phyloP scores from a whole-genome alignment of 306 rosid genomes.

The Lathyrus tuberosus region DNA sequence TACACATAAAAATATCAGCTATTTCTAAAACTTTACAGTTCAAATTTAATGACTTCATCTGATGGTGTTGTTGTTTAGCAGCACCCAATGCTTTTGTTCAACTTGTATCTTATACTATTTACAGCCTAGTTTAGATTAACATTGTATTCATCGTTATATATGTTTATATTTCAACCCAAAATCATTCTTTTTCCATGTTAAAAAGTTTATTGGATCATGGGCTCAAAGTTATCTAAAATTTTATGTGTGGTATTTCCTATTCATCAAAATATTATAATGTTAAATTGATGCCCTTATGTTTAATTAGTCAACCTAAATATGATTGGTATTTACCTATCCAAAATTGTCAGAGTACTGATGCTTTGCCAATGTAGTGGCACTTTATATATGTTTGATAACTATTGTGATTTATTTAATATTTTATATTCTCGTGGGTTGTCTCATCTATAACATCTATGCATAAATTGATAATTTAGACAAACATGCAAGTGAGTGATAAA shows the following conservation, averaged over 20 bases:
- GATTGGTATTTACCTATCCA: too few relatives aligned
- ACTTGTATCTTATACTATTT: conserved; percentile 2
- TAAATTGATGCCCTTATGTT: conserved; percentile 15
- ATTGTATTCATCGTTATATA: background rate
- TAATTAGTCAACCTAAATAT: conserved; percentile 11
- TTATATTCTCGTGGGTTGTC: too few relatives aligned
- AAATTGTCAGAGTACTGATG: too few relatives aligned
- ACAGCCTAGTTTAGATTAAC: background rate
- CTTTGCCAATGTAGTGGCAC: too few relatives aligned
- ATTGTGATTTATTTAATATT: too few relatives aligned
- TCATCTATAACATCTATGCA: too few relatives aligned
- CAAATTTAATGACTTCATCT: too few relatives aligned
- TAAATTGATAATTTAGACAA: too few relatives aligned
- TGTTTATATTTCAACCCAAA: background rate
- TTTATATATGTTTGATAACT: too few relatives aligned
- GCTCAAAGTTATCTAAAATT: conserved; percentile 2
- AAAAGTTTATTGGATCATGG: background rate
- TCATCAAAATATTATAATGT: conserved; percentile 28
- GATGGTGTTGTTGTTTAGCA: background rate
- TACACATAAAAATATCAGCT: too few relatives aligned
- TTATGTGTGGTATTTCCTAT: background rate
- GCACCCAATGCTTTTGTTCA: conserved; percentile 4
- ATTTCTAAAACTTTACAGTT: too few relatives aligned
- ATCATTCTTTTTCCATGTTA: background rate
- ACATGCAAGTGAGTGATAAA: too few relatives aligned